Evolutionary conservation across 2,329 filamentous ascomycete genomes (phyloP).

Genomic region (Nothophoma quercina): DNA sequence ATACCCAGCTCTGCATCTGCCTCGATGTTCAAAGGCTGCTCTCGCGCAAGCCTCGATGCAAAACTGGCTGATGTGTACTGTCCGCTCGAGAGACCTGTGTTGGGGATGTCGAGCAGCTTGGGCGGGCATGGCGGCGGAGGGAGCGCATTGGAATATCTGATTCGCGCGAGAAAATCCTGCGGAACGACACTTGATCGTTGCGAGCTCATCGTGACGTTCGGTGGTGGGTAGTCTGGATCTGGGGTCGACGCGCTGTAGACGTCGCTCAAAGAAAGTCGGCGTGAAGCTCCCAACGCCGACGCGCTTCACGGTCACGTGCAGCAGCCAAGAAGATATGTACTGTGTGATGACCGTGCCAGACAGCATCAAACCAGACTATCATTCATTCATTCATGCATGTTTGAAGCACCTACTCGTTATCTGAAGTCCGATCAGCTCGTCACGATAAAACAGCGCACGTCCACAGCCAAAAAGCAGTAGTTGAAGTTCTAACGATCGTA

Average conservation of each 20-base stretch:
- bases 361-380: no score
- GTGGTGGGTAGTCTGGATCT: slow-evolving; percentile 2
- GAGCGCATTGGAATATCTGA: slow-evolving; percentile 94
- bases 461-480: background rate
- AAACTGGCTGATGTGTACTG: slow-evolving; percentile 92
- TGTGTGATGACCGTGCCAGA: no score
- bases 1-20: slow-evolving; percentile 97
- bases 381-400: no score
- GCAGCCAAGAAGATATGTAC: slow-evolving; percentile 13
- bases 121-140: slow-evolving; percentile 93
- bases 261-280: slow-evolving; percentile 39
- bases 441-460: no score
- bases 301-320: slow-evolving; percentile 26
- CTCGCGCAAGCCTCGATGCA: slow-evolving; percentile 84
- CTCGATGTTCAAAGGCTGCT: slow-evolving; percentile 95
- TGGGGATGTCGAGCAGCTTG: slow-evolving; percentile 96
- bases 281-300: slow-evolving; percentile 29
- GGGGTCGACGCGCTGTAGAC: slow-evolving; percentile 16
- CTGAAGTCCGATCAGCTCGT: no score
- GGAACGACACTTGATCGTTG: slow-evolving; percentile 62
- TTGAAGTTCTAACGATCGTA: slow-evolving; percentile 32
- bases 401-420: no score
- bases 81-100: slow-evolving; percentile 83
- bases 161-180: slow-evolving; percentile 96
- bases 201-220: slow-evolving; percentile 33